Conservation (phyloP, 176 grass and related monocot genomes). For the Oryza brachyantha region DNA sequence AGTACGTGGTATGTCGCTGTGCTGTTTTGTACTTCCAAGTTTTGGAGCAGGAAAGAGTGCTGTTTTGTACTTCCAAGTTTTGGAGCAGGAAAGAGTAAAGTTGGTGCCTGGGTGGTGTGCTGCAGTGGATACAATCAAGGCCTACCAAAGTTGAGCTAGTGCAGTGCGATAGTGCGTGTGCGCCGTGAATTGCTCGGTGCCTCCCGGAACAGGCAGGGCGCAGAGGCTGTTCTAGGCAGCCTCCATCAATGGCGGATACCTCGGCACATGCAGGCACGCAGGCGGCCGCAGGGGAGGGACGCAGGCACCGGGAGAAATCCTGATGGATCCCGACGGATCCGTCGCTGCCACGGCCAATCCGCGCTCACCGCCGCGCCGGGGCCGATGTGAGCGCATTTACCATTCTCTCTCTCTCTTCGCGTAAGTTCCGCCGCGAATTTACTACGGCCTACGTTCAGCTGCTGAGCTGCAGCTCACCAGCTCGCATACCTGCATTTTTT, state of each 20-base stretch:
- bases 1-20: neutral
- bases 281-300: neutral
- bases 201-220: neutral
- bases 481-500: too few relatives aligned
- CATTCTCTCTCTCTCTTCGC: neutral
- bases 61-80: neutral
- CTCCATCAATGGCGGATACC: neutral
- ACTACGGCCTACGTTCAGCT: neutral
- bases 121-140: neutral
- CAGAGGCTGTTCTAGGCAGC: neutral
- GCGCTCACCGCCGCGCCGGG: neutral
- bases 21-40: neutral
- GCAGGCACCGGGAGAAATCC: neutral
- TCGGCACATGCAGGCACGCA: neutral
- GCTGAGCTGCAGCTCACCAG: neutral
- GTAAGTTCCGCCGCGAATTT: neutral
- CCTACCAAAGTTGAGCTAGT: neutral
- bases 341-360: neutral
- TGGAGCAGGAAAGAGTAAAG: neutral
- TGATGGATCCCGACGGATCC: neutral
- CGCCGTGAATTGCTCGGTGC: neutral
- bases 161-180: neutral
- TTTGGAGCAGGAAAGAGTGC: neutral
- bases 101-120: too few relatives aligned
- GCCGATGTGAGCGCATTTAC: conserved; percentile 11